Evolutionary conservation across 2,329 filamentous ascomycete genomes (phyloP).

Genomic region (Fusarium coffeatum): DNA sequence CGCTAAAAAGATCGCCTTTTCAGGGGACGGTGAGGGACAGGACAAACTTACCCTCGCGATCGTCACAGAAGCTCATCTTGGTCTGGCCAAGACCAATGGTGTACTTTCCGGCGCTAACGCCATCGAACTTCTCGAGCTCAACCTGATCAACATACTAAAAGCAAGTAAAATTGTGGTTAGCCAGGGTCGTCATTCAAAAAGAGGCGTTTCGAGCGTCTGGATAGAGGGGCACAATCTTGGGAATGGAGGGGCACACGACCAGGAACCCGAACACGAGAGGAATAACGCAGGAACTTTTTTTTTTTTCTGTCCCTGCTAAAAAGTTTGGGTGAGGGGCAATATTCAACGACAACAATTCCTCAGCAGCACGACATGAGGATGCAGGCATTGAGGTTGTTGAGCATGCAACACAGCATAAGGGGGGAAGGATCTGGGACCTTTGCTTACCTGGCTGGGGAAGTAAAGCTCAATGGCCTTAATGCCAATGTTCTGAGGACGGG

Average conservation of each 20-base stretch:
- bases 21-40: constrained; percentile 27
- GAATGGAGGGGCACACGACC: constrained; percentile 46
- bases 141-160: constrained; percentile 83
- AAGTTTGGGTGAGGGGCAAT: constrained; percentile 40
- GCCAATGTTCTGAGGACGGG: constrained; percentile 87
- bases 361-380: constrained; percentile 13
- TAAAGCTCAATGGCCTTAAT: constrained; percentile 95
- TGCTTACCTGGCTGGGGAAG: constrained; percentile 82
- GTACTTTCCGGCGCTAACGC: constrained; percentile 84
- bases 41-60: constrained; percentile 75
- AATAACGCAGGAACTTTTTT: constrained; percentile 40
- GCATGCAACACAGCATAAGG: constrained; percentile 21
- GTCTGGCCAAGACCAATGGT: constrained; percentile 92
- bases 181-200: constrained; percentile 38
- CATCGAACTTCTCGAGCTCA: constrained; percentile 88
- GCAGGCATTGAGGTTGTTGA: constrained; percentile 15
- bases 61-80: constrained; percentile 93
- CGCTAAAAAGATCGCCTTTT: constrained; percentile 16
- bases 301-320: constrained; percentile 29
- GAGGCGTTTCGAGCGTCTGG: constrained; percentile 25
- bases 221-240: constrained; percentile 41
- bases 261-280: constrained; percentile 29
- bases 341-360: constrained; percentile 27
- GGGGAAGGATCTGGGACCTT: background rate
- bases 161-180: constrained; percentile 41